These are phyloP conservation scores for Trichoderma sp. DNA, from an alignment of 2,329 filamentous ascomycete species.

Conservation along the genomic window DNA sequence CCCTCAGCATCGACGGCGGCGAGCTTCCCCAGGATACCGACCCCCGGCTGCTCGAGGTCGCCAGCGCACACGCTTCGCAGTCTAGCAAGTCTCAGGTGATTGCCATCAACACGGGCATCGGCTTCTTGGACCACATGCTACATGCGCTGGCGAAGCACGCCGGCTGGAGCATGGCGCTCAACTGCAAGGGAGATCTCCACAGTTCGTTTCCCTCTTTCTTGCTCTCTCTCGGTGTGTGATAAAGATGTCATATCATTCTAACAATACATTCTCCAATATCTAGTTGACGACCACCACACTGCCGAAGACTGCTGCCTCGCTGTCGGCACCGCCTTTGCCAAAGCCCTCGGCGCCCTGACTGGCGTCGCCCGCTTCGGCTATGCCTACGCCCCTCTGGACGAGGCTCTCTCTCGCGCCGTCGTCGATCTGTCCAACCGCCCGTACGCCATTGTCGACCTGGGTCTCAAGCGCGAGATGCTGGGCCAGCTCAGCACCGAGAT, in stretches of 20 bases:
- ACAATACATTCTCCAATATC: background rate
- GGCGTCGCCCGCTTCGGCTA: slow-evolving; percentile 88
- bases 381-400: slow-evolving; percentile 91
- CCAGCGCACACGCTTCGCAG: slow-evolving; percentile 75
- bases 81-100: slow-evolving; percentile 81
- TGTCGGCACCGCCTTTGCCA: slow-evolving; percentile 79
- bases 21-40: slow-evolving; percentile 65
- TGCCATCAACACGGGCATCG: slow-evolving; percentile 86
- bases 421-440: slow-evolving; percentile 93
- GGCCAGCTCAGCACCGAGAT: slow-evolving; percentile 93
- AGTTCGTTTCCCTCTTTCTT: slow-evolving; percentile 54
- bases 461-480: slow-evolving; percentile 86
- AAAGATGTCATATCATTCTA: background rate
- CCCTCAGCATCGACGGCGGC: slow-evolving; percentile 90
- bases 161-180: slow-evolving; percentile 84
- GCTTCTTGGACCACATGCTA: slow-evolving; percentile 98
- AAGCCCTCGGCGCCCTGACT: slow-evolving; percentile 71
- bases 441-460: slow-evolving; percentile 78
- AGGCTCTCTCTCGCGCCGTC: slow-evolving; percentile 88
- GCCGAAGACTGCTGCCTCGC: slow-evolving; percentile 94
- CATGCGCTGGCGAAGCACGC: slow-evolving; percentile 95
- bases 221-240: background rate
- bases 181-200: slow-evolving; percentile 85
- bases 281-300: slow-evolving; percentile 98
- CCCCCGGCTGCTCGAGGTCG: slow-evolving; percentile 47